Evolutionary conservation across 768 basidiomycete species (phyloP), one percentile per base, ranked within the genome.

Genomic region (Boletus rubescentipes): DNA sequence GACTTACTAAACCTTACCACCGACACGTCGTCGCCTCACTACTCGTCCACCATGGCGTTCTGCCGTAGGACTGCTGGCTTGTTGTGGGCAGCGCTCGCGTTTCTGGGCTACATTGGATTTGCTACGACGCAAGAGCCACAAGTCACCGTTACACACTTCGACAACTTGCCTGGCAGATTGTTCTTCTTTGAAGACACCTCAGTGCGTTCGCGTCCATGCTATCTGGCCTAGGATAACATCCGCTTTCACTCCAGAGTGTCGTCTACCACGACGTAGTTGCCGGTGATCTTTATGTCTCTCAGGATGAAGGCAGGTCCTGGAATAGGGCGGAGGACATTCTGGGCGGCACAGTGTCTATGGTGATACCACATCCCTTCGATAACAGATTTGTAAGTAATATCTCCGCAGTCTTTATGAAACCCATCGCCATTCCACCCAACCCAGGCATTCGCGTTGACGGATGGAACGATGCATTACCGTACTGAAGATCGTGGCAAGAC

Each of bases 141-240:
- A 54, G 73, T 79, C 58, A 56, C 71, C 7, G 61, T 85, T 49
- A 78, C 72, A 32, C 72, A 76, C 52, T 91, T 96, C 69, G 64
- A 80, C 44, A 89, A 89, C 68, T 73, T 90, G 34, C 93, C 93
- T 9, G 80, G 81, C 12, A 78, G 80, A 61, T 67, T 96, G 48
- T 90, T 89, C 75, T 98, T 93, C 79, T 97, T 98, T 73, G 91
- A 98, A 58, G 96, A 97, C 73, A 87, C 91, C 8, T 72, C 86
- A 30, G 95, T 95, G 61, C 61, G 87, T 76, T 23, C n/a, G 18
- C 40, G n/a, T 45, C n/a, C 21, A 29, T 18, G n/a, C 30, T 29
- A 31, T 45, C 18, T 40, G 20, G 2, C 29, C 12, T 31, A 8
- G 7, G 26, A 23, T 59, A 18, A 54, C 43, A 11, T 18, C 43